Percentiles rank a stretch among this genome's conserved stretches.
These are phyloP conservation scores for Debaryomyces udenii DNA, from an alignment of 1,139 yeast genomes.

Conservation along the genomic window DNA sequence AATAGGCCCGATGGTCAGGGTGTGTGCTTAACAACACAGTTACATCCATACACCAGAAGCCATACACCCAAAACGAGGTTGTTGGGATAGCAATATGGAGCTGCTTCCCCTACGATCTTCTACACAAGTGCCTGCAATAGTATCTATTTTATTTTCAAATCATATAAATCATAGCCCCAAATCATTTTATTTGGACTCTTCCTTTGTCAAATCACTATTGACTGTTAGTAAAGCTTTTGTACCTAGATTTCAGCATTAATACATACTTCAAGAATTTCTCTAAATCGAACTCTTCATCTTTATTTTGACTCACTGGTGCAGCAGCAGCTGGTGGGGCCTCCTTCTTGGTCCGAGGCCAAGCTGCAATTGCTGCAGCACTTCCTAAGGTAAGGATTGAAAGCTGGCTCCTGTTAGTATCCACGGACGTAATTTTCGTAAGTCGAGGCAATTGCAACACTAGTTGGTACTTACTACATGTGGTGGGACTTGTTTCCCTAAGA, in stretches of 20 bases:
- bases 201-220: constrained; percentile 45
- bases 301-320: constrained; percentile 33
- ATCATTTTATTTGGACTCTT: constrained; percentile 36
- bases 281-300: constrained; percentile 61
- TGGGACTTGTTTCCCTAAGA: constrained; percentile 66
- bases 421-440: too few relatives aligned
- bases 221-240: constrained; percentile 26
- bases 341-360: constrained; percentile 41
- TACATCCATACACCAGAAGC: too few relatives aligned
- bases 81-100: too few relatives aligned
- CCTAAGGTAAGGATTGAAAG: constrained; percentile 50
- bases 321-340: constrained; percentile 35
- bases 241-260: constrained; percentile 8
- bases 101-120: not conserved
- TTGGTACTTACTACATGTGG: constrained; percentile 67
- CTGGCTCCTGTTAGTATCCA: constrained; percentile 21
- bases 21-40: too few relatives aligned
- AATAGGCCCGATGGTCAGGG: too few relatives aligned
- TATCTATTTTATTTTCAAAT: constrained; percentile 4
- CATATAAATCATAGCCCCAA: constrained; percentile 4
- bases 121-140: not conserved
- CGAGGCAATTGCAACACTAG: too few relatives aligned
- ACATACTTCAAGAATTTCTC: constrained; percentile 63
- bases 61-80: too few relatives aligned
- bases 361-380: constrained; percentile 47